These are phyloP conservation scores for Elymus sibiricus DNA, from an alignment of 176 grass and related monocot genomes.

Conservation along the genomic window DNA sequence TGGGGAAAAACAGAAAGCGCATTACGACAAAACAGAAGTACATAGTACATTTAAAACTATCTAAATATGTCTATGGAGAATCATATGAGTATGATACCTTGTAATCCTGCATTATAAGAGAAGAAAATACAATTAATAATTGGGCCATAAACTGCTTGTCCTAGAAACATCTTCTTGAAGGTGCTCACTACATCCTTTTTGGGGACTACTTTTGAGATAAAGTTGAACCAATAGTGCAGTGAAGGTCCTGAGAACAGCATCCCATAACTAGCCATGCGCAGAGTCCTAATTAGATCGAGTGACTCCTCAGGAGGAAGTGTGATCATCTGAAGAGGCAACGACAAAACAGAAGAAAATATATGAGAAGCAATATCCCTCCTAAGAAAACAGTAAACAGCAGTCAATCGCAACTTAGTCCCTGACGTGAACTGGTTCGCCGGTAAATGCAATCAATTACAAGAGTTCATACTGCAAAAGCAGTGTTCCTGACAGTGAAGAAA, in stretches of 20 bases:
- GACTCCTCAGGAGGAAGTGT: constrained; percentile 44
- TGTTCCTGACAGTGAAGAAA: neutral
- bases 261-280: constrained; percentile 88
- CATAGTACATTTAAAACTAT: constrained; percentile 13
- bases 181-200: constrained; percentile 78
- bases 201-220: constrained; percentile 76
- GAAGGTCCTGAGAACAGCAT: constrained; percentile 74
- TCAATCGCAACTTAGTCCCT: neutral
- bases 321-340: constrained; percentile 62
- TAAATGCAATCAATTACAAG: neutral
- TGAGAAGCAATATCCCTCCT: neutral
- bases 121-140: constrained; percentile 90
- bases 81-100: constrained; percentile 53
- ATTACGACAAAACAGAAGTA: neutral
- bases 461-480: constrained; percentile 1
- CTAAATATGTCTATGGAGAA: neutral
- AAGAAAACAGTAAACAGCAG: neutral
- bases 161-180: constrained; percentile 95
- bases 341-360: constrained; percentile 14
- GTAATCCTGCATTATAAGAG: constrained; percentile 83
- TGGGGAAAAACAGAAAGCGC: neutral
- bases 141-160: constrained; percentile 89
- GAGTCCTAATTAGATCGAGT: constrained; percentile 61
- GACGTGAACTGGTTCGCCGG: neutral
- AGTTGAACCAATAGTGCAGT: constrained; percentile 93